Percentiles rank a stretch among this genome's conserved stretches.
These are phyloP conservation scores for Globisporangium carolinianum DNA, from an alignment of 352 stramenopile species.

Conservation along the genomic window DNA sequence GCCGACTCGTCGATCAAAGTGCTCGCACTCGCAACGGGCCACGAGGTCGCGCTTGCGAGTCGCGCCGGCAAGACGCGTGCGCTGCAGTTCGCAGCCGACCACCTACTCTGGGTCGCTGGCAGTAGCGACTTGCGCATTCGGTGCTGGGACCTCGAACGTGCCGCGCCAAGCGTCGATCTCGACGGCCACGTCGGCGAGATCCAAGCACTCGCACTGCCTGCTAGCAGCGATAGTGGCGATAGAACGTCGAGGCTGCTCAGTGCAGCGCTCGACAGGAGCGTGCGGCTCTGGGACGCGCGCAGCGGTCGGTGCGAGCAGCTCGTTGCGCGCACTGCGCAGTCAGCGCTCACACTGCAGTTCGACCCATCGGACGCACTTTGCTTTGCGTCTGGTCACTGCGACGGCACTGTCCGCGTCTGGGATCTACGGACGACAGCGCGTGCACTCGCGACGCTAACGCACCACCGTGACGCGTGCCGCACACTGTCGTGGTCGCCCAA, in stretches of 20 bases:
- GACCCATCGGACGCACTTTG: conserved; percentile 25
- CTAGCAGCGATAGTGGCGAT: neutral
- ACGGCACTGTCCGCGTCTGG: conserved; percentile 56
- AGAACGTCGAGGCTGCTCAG: conserved; percentile 21
- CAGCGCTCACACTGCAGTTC: conserved; percentile 40
- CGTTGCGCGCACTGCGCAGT: conserved; percentile 22
- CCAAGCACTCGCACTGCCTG: conserved; percentile 32
- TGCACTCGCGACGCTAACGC: conserved; percentile 22
- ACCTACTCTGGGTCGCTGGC: conserved; percentile 30
- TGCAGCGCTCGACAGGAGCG: conserved; percentile 45
- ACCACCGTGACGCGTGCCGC: conserved; percentile 55
- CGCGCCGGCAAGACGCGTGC: conserved; percentile 41
- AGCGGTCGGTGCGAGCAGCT: conserved; percentile 42
- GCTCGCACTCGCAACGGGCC: conserved; percentile 21
- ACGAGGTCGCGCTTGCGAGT: conserved; percentile 24
- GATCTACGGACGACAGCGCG: conserved; percentile 30
- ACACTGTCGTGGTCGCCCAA: conserved; percentile 51
- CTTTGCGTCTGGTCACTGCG: conserved; percentile 47
- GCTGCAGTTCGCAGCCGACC: conserved; percentile 31
- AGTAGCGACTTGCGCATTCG: conserved; percentile 39
- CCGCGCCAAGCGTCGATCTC: conserved; percentile 21
- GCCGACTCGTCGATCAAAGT: conserved; percentile 59
- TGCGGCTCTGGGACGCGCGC: conserved; percentile 67
- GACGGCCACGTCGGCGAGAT: conserved; percentile 67
- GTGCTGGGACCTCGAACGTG: conserved; percentile 41